Conservation (phyloP, 805 yeast species). For the Kuraishia molischiana region DNA sequence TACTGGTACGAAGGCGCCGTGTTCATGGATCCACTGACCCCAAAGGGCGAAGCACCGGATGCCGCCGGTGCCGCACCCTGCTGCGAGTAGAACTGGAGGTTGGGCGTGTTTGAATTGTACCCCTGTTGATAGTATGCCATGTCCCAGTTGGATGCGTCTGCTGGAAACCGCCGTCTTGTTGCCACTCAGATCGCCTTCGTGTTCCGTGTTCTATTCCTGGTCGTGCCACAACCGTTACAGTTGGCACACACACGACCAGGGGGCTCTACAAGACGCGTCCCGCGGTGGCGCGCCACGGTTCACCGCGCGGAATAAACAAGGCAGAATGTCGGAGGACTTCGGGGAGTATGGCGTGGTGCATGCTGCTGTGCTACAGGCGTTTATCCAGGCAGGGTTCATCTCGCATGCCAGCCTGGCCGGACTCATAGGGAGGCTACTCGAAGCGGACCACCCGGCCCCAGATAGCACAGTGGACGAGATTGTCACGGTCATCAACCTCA, state of each 20-base stretch:
- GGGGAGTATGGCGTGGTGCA: conserved; percentile 4
- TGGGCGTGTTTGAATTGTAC: conserved; percentile 3
- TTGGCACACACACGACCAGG: too few species aligned
- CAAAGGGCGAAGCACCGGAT: conserved; percentile 2
- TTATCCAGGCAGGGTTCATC: conserved; percentile 3
- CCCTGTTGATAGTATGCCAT: conserved; percentile 25
- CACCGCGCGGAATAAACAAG: too few species aligned
- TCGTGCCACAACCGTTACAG: too few species aligned
- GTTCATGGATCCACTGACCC: conserved; percentile 26
- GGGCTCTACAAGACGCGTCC: too few species aligned
- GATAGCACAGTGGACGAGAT: neutral
- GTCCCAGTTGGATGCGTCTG: too few species aligned
- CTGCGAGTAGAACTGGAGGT: conserved; percentile 7
- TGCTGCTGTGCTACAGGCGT: conserved; percentile 3
- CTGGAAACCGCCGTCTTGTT: too few species aligned
- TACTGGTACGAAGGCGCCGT: conserved; percentile 20
- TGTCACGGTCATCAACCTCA: conserved; percentile 13
- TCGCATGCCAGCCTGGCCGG: neutral
- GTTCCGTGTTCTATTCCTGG: too few species aligned
- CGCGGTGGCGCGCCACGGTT: too few species aligned
- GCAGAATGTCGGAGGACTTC: too few species aligned
- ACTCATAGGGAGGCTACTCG: too few species aligned
- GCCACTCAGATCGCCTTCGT: too few species aligned
- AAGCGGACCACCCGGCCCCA: too few species aligned
- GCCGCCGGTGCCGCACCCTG: neutral